Evolutionary conservation across 1,284 basidiomycete species (phyloP).

Genomic region (Thecaphora thlaspeos): DNA sequence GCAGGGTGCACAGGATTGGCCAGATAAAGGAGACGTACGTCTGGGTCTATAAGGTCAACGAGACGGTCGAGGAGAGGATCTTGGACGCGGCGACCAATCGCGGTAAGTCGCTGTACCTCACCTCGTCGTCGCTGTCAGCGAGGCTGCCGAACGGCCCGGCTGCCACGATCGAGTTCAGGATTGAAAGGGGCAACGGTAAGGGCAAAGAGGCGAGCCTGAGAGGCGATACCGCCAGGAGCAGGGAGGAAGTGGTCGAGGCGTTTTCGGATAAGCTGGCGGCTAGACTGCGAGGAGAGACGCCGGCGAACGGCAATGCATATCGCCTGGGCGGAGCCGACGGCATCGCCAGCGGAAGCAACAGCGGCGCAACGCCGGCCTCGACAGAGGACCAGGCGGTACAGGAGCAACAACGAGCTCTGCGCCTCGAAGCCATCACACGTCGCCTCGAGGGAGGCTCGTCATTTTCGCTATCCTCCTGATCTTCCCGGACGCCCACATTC

Average conservation of each 20-base stretch:
- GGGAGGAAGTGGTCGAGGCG: constrained; percentile 28
- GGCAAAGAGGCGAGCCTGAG: constrained; percentile 13
- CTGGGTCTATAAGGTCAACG: constrained; percentile 46
- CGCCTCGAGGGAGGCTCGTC: too few species aligned
- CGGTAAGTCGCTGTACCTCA: constrained; percentile 39
- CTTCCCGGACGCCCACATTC: too few species aligned
- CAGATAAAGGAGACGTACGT: constrained; percentile 45
- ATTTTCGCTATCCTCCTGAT: too few species aligned
- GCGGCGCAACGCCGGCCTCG: too few species aligned
- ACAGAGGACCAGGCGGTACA: too few species aligned
- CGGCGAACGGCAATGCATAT: too few species aligned
- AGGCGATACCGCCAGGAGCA: constrained; percentile 35
- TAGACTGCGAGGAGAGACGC: too few species aligned
- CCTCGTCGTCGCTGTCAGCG: constrained; percentile 5
- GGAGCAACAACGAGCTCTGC: too few species aligned
- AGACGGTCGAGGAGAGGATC: constrained; percentile 51
- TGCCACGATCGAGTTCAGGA: constrained; percentile 14
- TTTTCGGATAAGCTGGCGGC: too few species aligned
- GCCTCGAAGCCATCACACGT: too few species aligned
- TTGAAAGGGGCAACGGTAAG: constrained; percentile 24
- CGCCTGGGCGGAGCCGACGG: too few species aligned
- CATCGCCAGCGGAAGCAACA: too few species aligned
- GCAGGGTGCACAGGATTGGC: constrained; percentile 52
- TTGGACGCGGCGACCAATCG: constrained; percentile 33
- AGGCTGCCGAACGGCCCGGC: constrained; percentile 5